phyloP scores from a whole-genome alignment of 495 filamentous ascomycete species.

The Penicillium lagena region DNA sequence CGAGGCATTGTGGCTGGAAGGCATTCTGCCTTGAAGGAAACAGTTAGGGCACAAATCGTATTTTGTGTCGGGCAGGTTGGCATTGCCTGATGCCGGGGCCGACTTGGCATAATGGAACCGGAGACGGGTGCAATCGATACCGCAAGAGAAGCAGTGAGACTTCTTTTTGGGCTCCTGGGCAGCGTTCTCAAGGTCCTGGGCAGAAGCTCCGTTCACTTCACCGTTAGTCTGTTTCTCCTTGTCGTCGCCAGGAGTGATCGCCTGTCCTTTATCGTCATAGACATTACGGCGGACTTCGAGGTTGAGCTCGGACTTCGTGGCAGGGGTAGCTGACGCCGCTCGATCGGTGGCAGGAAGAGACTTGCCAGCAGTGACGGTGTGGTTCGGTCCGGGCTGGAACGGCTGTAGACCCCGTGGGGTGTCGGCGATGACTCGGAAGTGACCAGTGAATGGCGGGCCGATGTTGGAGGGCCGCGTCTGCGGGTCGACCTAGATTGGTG shows the following conservation, averaged over 20 bases:
- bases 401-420: conserved; percentile 91
- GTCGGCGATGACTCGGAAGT: conserved; percentile 91
- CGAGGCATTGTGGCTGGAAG: conserved; percentile 59
- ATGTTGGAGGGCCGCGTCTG: conserved; percentile 93
- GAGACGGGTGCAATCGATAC: conserved; percentile 84
- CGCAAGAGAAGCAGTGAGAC: conserved; percentile 82
- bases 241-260: conserved; percentile 53
- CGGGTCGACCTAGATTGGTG: conserved; percentile 70
- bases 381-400: conserved; percentile 81
- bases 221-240: conserved; percentile 72
- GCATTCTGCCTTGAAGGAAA: conserved; percentile 74
- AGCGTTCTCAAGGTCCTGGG: conserved; percentile 42
- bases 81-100: conserved; percentile 47
- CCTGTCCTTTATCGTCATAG: conserved; percentile 88
- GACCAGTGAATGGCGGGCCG: conserved; percentile 92
- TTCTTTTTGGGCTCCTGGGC: conserved; percentile 59
- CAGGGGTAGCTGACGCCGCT: conserved; percentile 61
- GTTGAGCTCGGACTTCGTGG: conserved; percentile 73
- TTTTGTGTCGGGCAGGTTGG: conserved; percentile 54
- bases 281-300: conserved; percentile 90
- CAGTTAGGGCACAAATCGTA: conserved; percentile 88
- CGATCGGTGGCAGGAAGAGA: conserved; percentile 65
- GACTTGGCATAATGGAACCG: conserved; percentile 80
- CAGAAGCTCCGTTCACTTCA: conserved; percentile 47
- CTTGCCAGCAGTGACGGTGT: conserved; percentile 66